phyloP scores from a whole-genome alignment of 2,329 filamentous ascomycete species.

The Arthrinium puccinioides region DNA sequence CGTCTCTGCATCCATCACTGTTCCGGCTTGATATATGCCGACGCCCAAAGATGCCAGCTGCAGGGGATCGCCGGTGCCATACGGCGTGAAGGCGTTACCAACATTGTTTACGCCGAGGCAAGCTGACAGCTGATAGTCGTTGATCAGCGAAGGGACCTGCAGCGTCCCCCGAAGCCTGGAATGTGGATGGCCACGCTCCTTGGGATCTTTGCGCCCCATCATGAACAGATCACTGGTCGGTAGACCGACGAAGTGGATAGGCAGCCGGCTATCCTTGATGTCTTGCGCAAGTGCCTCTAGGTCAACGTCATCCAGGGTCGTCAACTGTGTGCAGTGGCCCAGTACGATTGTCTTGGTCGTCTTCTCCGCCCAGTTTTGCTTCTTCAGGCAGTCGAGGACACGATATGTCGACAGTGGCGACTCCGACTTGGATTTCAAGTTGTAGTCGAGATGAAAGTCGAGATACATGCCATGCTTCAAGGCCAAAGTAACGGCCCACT shows the following conservation, averaged over 20 bases:
- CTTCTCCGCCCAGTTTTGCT: constrained; percentile 40
- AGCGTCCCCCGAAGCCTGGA: constrained; percentile 50
- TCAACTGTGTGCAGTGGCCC: constrained; percentile 63
- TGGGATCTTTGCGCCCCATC: constrained; percentile 43
- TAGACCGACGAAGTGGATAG: constrained; percentile 60
- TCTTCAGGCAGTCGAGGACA: constrained; percentile 43
- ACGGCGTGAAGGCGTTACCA: constrained; percentile 67
- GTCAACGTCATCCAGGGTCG: constrained; percentile 41
- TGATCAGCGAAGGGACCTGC: constrained; percentile 53
- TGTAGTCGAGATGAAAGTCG: constrained; percentile 69
- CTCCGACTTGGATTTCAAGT: constrained; percentile 35
- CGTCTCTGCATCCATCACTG: constrained; percentile 47
- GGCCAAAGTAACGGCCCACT: constrained; percentile 53
- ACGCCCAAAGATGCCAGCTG: constrained; percentile 55
- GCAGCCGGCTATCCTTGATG: constrained; percentile 41
- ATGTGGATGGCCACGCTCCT: constrained; percentile 9
- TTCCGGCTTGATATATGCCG: constrained; percentile 61
- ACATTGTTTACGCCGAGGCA: constrained; percentile 65
- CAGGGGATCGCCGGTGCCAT: constrained; percentile 60
- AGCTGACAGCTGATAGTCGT: constrained; percentile 47
- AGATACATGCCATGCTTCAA: constrained; percentile 45
- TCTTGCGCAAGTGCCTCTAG: constrained; percentile 39
- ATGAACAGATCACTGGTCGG: constrained; percentile 68
- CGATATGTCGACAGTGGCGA: constrained; percentile 46
- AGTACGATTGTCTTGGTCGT: constrained; percentile 46